Evolutionary conservation across 768 basidiomycete genomes (phyloP).

Genomic region (Naematelia encephala): DNA sequence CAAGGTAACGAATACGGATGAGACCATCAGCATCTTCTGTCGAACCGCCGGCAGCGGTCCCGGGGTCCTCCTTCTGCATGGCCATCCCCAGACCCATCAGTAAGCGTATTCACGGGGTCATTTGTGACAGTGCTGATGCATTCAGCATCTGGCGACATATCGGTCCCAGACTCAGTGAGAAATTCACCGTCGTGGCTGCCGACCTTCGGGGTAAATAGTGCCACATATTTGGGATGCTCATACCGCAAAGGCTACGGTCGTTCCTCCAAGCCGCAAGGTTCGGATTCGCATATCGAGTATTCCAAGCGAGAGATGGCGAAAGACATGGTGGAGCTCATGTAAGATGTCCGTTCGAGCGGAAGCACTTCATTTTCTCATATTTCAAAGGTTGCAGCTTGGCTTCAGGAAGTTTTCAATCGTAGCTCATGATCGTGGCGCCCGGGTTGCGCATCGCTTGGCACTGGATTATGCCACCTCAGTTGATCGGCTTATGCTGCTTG

Average conservation of each 20-base stretch:
- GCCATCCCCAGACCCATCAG: slow-evolving; percentile 36
- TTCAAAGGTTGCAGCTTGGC: slow-evolving; percentile 32
- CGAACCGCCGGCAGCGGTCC: slow-evolving; percentile 16
- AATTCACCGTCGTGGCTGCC: slow-evolving; percentile 33
- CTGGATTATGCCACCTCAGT: slow-evolving; percentile 40
- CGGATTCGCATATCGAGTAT: slow-evolving; percentile 39
- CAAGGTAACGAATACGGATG: slow-evolving; percentile 5
- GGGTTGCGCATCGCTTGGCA: slow-evolving; percentile 47
- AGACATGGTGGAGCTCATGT: slow-evolving; percentile 45
- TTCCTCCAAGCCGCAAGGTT: slow-evolving; percentile 35
- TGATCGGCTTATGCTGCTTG: slow-evolving; percentile 38
- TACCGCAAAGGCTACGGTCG: slow-evolving; percentile 33
- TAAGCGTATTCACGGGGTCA: slow-evolving; percentile 7
- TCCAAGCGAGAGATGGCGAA: slow-evolving; percentile 47
- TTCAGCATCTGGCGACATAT: slow-evolving; percentile 39
- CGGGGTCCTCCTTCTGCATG: slow-evolving; percentile 33
- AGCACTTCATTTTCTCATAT: background rate
- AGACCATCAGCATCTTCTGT: slow-evolving; percentile 12
- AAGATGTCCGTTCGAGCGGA: slow-evolving; percentile 6
- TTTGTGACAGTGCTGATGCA: background rate
- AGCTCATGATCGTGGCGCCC: slow-evolving; percentile 46
- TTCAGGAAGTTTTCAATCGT: slow-evolving; percentile 34
- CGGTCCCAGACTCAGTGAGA: slow-evolving; percentile 20
- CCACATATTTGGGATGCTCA: background rate
- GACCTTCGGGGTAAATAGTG: slow-evolving; percentile 36